Conservation (phyloP, 2,329 filamentous ascomycete species). For the Penicillium italicum region DNA sequence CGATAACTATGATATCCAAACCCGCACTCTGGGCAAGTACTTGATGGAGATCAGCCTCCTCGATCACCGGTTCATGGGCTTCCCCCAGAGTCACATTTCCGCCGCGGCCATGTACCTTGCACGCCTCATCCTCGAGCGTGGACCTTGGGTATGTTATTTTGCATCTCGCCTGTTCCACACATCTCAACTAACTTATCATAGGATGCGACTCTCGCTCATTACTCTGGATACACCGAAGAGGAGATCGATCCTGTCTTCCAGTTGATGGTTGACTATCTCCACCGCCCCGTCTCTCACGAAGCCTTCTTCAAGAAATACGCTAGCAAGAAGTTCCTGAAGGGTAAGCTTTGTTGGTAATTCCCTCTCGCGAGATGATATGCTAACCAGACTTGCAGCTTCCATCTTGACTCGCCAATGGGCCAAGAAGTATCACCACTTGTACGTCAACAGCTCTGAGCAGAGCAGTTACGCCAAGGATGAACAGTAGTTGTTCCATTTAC, state of each 20-base stretch:
- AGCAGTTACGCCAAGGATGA: conserved; percentile 35
- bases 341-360: conserved; percentile 51
- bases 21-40: conserved; percentile 94
- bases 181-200: conserved; percentile 32
- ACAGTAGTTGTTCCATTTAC: conserved; percentile 28
- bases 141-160: conserved; percentile 72
- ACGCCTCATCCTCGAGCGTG: conserved; percentile 82
- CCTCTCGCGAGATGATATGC: not conserved
- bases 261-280: conserved; percentile 95
- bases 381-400: conserved; percentile 60
- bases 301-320: conserved; percentile 99
- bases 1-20: conserved; percentile 98
- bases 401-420: conserved; percentile 91
- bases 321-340: conserved; percentile 98
- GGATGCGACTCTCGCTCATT: conserved; percentile 83
- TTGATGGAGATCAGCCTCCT: conserved; percentile 94
- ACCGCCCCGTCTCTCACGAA: conserved; percentile 84
- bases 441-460: conserved; percentile 36
- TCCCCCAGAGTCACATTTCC: conserved; percentile 83
- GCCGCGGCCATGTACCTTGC: conserved; percentile 94
- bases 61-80: conserved; percentile 89
- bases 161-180: not conserved
- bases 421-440: conserved; percentile 63
- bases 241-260: conserved; percentile 89
- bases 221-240: conserved; percentile 87